phyloP scores from a whole-genome alignment of 2,329 filamentous ascomycete species.

The Helicocarpus griseus region DNA sequence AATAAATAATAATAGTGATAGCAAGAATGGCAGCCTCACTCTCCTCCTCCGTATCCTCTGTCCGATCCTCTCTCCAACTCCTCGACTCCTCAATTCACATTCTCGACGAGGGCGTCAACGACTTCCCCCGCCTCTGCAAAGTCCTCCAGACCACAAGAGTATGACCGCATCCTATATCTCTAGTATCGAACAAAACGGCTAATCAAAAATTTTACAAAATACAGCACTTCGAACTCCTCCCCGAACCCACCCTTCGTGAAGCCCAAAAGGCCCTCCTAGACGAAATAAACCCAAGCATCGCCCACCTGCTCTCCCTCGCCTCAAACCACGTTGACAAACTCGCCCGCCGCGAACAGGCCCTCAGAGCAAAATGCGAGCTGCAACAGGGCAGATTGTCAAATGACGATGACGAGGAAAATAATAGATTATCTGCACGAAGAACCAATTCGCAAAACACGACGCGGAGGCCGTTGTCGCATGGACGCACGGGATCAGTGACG shows the following conservation, averaged over 20 bases:
- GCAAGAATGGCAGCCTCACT: constrained; percentile 38
- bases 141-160: constrained; percentile 55
- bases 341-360: constrained; percentile 68
- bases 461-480: constrained; percentile 8
- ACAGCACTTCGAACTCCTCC: constrained; percentile 86
- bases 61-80: constrained; percentile 51
- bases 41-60: constrained; percentile 49
- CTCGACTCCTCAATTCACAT: constrained; percentile 55
- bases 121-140: constrained; percentile 53
- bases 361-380: constrained; percentile 73
- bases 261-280: constrained; percentile 78
- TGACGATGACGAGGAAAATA: constrained; percentile 10
- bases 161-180: constrained; percentile 20
- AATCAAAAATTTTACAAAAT: background rate
- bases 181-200: background rate
- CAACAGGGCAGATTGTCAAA: constrained; percentile 61
- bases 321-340: constrained; percentile 74
- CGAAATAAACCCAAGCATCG: constrained; percentile 81
- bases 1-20: background rate
- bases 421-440: constrained; percentile 20
- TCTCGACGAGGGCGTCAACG: constrained; percentile 52
- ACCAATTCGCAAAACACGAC: background rate
- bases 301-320: constrained; percentile 69
- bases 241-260: constrained; percentile 68
- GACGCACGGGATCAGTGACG: constrained; percentile 17